phyloP scores from a whole-genome alignment of 257 asterid genomes.

The Solanum habrochaites region DNA sequence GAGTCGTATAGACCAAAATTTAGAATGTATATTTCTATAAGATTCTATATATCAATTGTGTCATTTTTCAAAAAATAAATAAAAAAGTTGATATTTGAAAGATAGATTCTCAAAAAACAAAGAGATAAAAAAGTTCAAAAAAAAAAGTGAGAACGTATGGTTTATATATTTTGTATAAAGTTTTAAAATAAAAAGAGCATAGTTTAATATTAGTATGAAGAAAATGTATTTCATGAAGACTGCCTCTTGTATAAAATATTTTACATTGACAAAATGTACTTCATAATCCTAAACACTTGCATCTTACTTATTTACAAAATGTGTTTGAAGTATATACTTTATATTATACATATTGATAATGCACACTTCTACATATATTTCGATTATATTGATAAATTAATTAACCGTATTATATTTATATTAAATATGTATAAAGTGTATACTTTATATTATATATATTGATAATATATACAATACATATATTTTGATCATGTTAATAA shows the following conservation, averaged over 20 bases:
- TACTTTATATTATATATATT: too few species aligned
- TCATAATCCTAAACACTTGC: not conserved
- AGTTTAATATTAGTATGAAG: not conserved
- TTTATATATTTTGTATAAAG: not conserved
- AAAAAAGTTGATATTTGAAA: not conserved
- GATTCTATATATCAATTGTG: not conserved
- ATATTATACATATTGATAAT: too few species aligned
- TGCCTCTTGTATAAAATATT: not conserved
- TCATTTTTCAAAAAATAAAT: not conserved
- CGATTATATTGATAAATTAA: too few species aligned
- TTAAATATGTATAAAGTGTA: too few species aligned
- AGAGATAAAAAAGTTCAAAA: not conserved
- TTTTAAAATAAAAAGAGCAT: not conserved
- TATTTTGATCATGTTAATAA: too few species aligned
- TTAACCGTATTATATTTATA: too few species aligned
- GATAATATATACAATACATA: too few species aligned
- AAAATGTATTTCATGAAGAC: not conserved
- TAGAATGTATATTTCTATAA: not conserved
- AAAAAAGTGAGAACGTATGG: not conserved
- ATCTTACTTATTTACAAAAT: too few species aligned
- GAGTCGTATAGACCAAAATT: not conserved
- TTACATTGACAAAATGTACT: not conserved
- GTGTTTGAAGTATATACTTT: too few species aligned
- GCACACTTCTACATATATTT: too few species aligned
- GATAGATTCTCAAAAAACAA: not conserved